These are phyloP conservation scores for Pleurozium schreberi DNA, from an alignment of 225 moss, liverwort and hornwort species.

Conservation along the genomic window DNA sequence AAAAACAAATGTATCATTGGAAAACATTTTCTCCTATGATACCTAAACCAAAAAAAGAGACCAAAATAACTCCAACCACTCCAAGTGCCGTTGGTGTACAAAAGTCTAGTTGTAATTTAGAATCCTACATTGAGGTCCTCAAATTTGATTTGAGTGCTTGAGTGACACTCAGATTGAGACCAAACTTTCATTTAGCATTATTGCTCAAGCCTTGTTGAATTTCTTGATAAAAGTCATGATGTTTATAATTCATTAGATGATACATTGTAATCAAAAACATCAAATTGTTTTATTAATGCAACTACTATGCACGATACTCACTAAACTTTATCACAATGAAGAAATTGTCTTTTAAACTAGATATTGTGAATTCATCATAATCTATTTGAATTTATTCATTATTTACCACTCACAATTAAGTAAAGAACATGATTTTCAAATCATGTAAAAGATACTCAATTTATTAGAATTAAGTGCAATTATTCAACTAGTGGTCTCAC, in stretches of 20 bases:
- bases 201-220: background rate
- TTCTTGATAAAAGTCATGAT: background rate
- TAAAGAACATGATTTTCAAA: no score
- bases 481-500: no score
- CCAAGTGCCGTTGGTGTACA: accelerated
- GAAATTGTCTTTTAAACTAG: background rate
- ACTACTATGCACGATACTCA: background rate
- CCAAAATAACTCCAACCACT: background rate
- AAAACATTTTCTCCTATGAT: background rate
- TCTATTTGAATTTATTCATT: no score
- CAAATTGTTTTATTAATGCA: background rate
- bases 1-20: no score
- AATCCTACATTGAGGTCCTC: accelerated
- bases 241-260: background rate
- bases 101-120: accelerated
- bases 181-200: background rate
- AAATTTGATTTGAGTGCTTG: accelerated
- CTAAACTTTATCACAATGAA: no score
- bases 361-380: background rate
- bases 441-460: background rate
- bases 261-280: background rate
- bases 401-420: no score
- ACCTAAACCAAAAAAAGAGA: background rate
- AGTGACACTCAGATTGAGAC: background rate
- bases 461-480: no score